Evolutionary conservation across 768 basidiomycete genomes (phyloP).

Genomic region (Sutorius australiensis): DNA sequence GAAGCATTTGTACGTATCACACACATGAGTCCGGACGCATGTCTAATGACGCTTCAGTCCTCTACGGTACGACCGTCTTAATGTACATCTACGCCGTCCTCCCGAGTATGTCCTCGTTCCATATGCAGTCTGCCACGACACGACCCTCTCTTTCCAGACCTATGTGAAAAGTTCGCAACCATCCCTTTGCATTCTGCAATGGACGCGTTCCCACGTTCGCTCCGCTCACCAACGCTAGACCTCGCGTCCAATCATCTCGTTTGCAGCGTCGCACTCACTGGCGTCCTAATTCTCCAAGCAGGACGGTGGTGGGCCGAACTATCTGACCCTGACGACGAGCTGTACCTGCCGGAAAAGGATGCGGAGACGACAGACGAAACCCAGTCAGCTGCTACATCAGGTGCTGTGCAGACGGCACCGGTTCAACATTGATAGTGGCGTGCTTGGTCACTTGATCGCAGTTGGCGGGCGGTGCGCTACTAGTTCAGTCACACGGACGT

Average conservation of each 20-base stretch:
- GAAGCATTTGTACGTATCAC: slow-evolving; percentile 70
- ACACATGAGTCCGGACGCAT: neutral
- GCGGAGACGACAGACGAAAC: slow-evolving; percentile 14
- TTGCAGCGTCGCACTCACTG: slow-evolving; percentile 83
- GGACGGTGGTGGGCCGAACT: slow-evolving; percentile 84
- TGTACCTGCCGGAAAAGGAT: slow-evolving; percentile 29
- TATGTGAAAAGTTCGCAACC: slow-evolving; percentile 55
- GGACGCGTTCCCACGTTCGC: slow-evolving; percentile 58
- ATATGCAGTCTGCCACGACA: slow-evolving; percentile 3
- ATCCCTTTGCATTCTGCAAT: slow-evolving; percentile 50
- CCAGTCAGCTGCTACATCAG: slow-evolving; percentile 1
- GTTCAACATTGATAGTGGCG: slow-evolving; percentile 9
- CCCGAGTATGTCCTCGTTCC: slow-evolving; percentile 54
- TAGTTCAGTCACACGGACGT: neutral
- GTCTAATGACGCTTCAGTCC: slow-evolving; percentile 45
- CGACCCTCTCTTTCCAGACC: slow-evolving; percentile 36
- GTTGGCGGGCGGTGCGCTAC: neutral
- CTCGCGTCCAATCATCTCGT: slow-evolving; percentile 82
- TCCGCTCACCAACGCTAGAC: slow-evolving; percentile 65
- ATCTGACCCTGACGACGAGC: slow-evolving; percentile 56
- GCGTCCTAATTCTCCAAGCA: slow-evolving; percentile 80
- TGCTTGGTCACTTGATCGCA: slow-evolving; percentile 1
- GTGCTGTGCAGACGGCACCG: slow-evolving; percentile 2
- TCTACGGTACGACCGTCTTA: slow-evolving; percentile 66
- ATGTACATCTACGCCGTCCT: slow-evolving; percentile 77